Evolutionary conservation across 352 stramenopile species (phyloP).

Genomic region (Phytophthora fragariae): DNA sequence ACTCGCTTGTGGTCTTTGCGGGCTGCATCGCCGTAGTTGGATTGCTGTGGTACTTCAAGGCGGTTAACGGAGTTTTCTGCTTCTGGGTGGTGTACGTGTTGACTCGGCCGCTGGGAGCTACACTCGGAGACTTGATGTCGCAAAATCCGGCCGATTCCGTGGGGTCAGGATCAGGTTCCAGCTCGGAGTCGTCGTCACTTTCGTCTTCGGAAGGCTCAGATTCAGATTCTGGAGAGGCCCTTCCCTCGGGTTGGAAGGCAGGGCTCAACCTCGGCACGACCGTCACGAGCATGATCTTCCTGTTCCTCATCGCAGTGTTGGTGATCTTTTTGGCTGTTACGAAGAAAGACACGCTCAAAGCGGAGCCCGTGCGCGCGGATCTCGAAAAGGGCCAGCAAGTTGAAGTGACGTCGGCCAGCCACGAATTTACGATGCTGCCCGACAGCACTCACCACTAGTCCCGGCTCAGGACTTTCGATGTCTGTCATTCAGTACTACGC

Average conservation of each 20-base stretch:
- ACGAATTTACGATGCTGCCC: neutral
- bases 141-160: slow-evolving; percentile 34
- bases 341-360: slow-evolving; percentile 30
- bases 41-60: slow-evolving; percentile 27
- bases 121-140: slow-evolving; percentile 37
- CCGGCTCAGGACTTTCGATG: too few species aligned
- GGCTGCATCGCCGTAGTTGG: slow-evolving; percentile 28
- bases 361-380: slow-evolving; percentile 3
- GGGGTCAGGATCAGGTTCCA: neutral
- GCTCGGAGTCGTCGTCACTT: neutral
- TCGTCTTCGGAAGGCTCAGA: neutral
- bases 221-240: neutral
- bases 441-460: too few species aligned
- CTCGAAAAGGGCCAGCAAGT: slow-evolving; percentile 2
- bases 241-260: slow-evolving; percentile 33
- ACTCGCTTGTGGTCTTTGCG: slow-evolving; percentile 36
- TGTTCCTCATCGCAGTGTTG: slow-evolving; percentile 23
- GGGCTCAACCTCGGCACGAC: slow-evolving; percentile 37
- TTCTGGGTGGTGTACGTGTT: slow-evolving; percentile 41
- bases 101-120: slow-evolving; percentile 34
- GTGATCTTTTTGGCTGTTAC: slow-evolving; percentile 31
- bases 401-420: neutral
- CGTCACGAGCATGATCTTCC: slow-evolving; percentile 36
- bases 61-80: slow-evolving; percentile 30
- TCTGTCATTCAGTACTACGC: too few species aligned